Evolutionary conservation across 495 filamentous ascomycete genomes (phyloP).

Genomic region (Penicillium bialowiezense): DNA sequence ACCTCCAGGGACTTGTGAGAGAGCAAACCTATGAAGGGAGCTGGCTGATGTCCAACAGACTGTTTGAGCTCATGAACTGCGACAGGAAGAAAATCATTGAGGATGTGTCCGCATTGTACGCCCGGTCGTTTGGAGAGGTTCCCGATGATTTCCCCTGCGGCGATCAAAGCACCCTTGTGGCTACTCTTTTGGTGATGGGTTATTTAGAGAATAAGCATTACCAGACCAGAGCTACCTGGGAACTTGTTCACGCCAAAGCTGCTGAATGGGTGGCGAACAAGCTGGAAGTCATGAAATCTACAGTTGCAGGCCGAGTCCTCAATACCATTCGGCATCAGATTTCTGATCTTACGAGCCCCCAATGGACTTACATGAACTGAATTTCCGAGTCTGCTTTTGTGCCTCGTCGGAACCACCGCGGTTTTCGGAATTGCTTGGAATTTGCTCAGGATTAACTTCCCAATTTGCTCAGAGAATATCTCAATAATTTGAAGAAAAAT

Average conservation of each 20-base stretch:
- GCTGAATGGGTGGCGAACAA: constrained; percentile 23
- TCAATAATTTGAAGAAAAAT: too few relatives aligned
- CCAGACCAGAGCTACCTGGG: constrained; percentile 48
- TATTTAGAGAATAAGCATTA: constrained; percentile 44
- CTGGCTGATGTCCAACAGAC: constrained; percentile 7
- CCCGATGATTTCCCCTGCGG: neutral
- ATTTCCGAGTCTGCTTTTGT: too few relatives aligned
- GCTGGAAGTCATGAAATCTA: neutral
- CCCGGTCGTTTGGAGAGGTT: neutral
- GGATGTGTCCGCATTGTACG: neutral
- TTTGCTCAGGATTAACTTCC: too few relatives aligned
- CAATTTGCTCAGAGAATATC: too few relatives aligned
- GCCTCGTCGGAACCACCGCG: too few relatives aligned
- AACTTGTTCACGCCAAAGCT: constrained; percentile 44
- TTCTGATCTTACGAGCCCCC: neutral
- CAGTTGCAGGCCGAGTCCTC: neutral
- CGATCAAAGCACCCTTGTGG: constrained; percentile 14
- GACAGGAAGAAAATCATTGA: neutral
- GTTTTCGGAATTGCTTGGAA: too few relatives aligned
- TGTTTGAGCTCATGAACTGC: constrained; percentile 1
- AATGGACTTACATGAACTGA: too few relatives aligned
- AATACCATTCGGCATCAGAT: neutral
- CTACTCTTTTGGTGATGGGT: constrained; percentile 49
- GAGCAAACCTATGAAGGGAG: constrained; percentile 11
- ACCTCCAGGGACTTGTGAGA: constrained; percentile 4